A percentile compares a stretch with the other conserved stretches of the same genome.
These are phyloP conservation scores for Xylaria castorea DNA, from an alignment of 495 filamentous ascomycete species.

Conservation along the genomic window DNA sequence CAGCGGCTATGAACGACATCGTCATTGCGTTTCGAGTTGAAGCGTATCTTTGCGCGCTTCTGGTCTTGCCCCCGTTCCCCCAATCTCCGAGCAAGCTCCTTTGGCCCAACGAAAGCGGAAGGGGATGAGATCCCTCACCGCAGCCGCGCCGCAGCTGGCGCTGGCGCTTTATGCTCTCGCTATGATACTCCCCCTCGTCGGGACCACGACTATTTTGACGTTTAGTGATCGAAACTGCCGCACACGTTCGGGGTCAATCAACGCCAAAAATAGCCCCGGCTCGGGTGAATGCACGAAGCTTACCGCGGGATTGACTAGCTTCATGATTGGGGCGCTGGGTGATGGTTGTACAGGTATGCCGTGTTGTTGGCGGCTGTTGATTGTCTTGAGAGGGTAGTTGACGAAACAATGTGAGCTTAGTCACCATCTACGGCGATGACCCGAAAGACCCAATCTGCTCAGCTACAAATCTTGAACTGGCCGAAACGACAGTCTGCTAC, in stretches of 20 bases:
- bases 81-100: neutral
- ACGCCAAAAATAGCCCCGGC: neutral
- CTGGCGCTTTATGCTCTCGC: slow-evolving; percentile 13
- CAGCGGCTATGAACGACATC: slow-evolving; percentile 3
- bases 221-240: slow-evolving; percentile 11
- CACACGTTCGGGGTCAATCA: neutral
- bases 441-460: slow-evolving; percentile 19
- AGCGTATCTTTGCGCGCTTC: neutral
- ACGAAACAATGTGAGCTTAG: slow-evolving; percentile 21
- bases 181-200: neutral
- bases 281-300: slow-evolving; percentile 14
- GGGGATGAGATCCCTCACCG: slow-evolving; percentile 7
- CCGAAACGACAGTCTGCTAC: slow-evolving; percentile 1
- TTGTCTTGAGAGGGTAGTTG: slow-evolving; percentile 4
- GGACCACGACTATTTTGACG: slow-evolving; percentile 7
- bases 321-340: slow-evolving; percentile 17
- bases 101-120: neutral
- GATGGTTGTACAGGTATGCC: slow-evolving; percentile 19
- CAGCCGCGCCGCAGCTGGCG: neutral
- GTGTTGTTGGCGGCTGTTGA: neutral
- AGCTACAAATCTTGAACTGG: neutral
- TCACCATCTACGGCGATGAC: slow-evolving; percentile 25
- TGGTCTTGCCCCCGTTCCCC: neutral
- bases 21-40: neutral
- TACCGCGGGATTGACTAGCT: neutral